Evolutionary conservation across 2,329 filamentous ascomycete species (phyloP).

Genomic region (Trichoderma atroviride): DNA sequence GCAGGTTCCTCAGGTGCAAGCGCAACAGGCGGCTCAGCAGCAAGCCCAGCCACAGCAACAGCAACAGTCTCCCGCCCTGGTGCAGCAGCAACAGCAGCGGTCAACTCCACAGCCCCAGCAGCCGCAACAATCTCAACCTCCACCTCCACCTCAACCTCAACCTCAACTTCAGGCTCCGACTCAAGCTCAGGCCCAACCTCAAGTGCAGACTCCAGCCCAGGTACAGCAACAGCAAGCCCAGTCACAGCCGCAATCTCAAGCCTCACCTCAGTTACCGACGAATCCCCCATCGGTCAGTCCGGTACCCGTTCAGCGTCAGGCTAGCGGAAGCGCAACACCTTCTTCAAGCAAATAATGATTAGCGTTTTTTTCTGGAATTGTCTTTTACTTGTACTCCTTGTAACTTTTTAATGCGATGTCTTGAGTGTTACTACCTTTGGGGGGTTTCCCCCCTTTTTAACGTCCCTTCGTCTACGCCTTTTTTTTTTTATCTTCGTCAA

Average conservation of each 20-base stretch:
- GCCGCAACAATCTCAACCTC: constrained; percentile 2
- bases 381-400: neutral
- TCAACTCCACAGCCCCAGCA: constrained; percentile 27
- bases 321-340: constrained; percentile 47
- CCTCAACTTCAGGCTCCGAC: constrained; percentile 25
- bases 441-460: neutral
- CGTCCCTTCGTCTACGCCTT: neutral
- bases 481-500: neutral
- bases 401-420: constrained; percentile 11
- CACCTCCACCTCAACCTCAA: neutral
- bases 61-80: constrained; percentile 25
- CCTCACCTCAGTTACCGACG: constrained; percentile 27
- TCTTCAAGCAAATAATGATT: constrained; percentile 35
- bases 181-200: constrained; percentile 12
- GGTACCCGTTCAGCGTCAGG: constrained; percentile 38
- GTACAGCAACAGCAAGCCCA: constrained; percentile 29
- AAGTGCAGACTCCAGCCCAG: constrained; percentile 23
- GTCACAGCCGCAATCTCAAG: constrained; percentile 29
- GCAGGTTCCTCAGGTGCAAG: constrained; percentile 33
- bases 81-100: constrained; percentile 26
- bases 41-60: constrained; percentile 27
- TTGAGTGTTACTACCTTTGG: neutral
- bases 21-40: constrained; percentile 4
- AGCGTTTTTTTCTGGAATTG: constrained; percentile 9
- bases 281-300: constrained; percentile 28